Percentiles rank a stretch among this genome's conserved stretches.
Evolutionary conservation across 306 rosid genomes (phyloP).

Genomic region (Cucumis hystrix): DNA sequence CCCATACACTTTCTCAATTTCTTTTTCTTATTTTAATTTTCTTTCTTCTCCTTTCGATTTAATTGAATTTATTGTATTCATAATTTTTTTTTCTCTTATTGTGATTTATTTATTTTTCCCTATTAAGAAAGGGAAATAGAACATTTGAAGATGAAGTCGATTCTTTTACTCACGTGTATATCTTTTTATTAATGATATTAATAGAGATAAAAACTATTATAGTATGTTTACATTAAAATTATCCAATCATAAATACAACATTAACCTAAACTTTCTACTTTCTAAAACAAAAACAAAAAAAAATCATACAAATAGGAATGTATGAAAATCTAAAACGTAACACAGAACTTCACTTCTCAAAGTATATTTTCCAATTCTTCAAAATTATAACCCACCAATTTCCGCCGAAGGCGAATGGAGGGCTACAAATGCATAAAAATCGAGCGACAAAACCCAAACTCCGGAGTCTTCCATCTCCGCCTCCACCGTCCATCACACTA

Average conservation of each 20-base stretch:
- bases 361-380: neutral
- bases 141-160: neutral
- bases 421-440: slow-evolving; percentile 40
- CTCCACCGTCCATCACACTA: slow-evolving; percentile 51
- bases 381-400: neutral
- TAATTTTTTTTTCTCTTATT: neutral
- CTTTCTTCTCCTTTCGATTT: neutral
- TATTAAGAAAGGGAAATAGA: neutral
- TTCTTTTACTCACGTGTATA: too few relatives aligned
- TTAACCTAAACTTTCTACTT: too few relatives aligned
- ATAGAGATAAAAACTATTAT: too few relatives aligned
- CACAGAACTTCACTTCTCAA: neutral
- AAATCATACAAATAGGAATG: too few relatives aligned
- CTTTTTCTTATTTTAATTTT: neutral
- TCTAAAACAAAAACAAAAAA: too few relatives aligned
- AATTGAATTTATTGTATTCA: neutral
- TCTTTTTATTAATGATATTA: too few relatives aligned
- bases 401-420: slow-evolving; percentile 19
- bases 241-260: too few relatives aligned
- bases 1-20: neutral
- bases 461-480: slow-evolving; percentile 34
- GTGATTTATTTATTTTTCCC: neutral
- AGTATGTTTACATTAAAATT: too few relatives aligned
- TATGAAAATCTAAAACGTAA: too few relatives aligned
- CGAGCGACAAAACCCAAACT: slow-evolving; percentile 20